phyloP scores from a whole-genome alignment of 192 early-diverging fungal species.

The Coemansia sp. region DNA sequence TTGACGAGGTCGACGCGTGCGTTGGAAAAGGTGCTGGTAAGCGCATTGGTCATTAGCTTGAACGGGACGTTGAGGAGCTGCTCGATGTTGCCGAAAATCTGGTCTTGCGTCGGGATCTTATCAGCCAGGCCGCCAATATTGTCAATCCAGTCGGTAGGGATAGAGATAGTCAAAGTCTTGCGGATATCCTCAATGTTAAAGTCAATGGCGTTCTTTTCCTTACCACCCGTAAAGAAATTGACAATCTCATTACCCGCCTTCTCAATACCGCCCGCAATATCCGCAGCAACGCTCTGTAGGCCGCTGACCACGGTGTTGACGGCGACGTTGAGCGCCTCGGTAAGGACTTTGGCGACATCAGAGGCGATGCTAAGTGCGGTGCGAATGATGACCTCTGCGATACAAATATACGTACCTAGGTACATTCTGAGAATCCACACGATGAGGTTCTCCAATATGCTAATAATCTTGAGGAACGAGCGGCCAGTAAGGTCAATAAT shows the following conservation, averaged over 20 bases:
- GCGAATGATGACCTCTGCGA: constrained; percentile 47
- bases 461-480: constrained; percentile 27
- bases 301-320: constrained; percentile 26
- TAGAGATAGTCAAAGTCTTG: constrained; percentile 29
- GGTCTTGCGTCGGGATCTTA: constrained; percentile 46
- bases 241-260: constrained; percentile 22
- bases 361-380: constrained; percentile 31
- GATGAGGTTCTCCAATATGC: constrained; percentile 32
- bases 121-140: constrained; percentile 26
- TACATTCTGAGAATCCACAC: constrained; percentile 42
- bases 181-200: constrained; percentile 34
- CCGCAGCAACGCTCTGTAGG: constrained; percentile 30
- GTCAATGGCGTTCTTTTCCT: constrained; percentile 6
- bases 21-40: constrained; percentile 19
- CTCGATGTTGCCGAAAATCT: constrained; percentile 50
- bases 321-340: constrained; percentile 31
- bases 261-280: constrained; percentile 17
- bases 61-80: constrained; percentile 45
- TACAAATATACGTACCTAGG: constrained; percentile 48
- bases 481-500: constrained; percentile 17
- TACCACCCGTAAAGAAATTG: constrained; percentile 27
- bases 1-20: constrained; percentile 20
- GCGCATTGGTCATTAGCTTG: constrained; percentile 23
- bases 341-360: constrained; percentile 30
- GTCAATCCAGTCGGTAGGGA: constrained; percentile 43